Conservation (phyloP, 805 yeast genomes). For the Teunomyces stri region DNA sequence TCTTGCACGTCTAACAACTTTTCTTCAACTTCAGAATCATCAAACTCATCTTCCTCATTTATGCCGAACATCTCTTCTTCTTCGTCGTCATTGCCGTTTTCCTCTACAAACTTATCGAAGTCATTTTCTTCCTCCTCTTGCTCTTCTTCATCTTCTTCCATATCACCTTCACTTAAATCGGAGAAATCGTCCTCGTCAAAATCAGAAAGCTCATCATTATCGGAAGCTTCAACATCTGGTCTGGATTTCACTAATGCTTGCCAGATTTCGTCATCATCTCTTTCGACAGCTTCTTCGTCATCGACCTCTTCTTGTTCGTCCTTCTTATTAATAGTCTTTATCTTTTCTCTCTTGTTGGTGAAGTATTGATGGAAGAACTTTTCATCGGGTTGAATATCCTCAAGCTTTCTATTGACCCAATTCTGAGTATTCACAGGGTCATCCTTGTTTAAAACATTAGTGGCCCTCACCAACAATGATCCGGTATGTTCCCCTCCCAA, state of each 20-base stretch:
- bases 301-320: slow-evolving; percentile 17
- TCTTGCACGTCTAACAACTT: slow-evolving; percentile 28
- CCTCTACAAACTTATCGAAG: slow-evolving; percentile 23
- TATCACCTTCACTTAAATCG: slow-evolving; percentile 30
- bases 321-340: slow-evolving; percentile 20
- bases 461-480: slow-evolving; percentile 63
- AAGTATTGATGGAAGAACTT: slow-evolving; percentile 85
- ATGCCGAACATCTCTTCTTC: slow-evolving; percentile 16
- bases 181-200: slow-evolving; percentile 46
- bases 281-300: slow-evolving; percentile 42
- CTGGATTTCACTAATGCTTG: slow-evolving; percentile 70
- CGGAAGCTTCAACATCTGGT: slow-evolving; percentile 61
- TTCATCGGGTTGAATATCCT: slow-evolving; percentile 81
- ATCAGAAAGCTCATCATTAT: slow-evolving; percentile 33
- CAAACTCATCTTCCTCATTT: slow-evolving; percentile 26
- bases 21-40: slow-evolving; percentile 13
- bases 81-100: slow-evolving; percentile 23
- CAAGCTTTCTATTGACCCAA: slow-evolving; percentile 68
- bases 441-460: slow-evolving; percentile 39
- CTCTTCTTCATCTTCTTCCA: slow-evolving; percentile 22
- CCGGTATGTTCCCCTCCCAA: slow-evolving; percentile 82
- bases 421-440: slow-evolving; percentile 80
- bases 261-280: slow-evolving; percentile 76
- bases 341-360: slow-evolving; percentile 50
- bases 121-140: slow-evolving; percentile 19